phyloP scores from a whole-genome alignment of 1,284 basidiomycete genomes.

The Peniophora sp. region DNA sequence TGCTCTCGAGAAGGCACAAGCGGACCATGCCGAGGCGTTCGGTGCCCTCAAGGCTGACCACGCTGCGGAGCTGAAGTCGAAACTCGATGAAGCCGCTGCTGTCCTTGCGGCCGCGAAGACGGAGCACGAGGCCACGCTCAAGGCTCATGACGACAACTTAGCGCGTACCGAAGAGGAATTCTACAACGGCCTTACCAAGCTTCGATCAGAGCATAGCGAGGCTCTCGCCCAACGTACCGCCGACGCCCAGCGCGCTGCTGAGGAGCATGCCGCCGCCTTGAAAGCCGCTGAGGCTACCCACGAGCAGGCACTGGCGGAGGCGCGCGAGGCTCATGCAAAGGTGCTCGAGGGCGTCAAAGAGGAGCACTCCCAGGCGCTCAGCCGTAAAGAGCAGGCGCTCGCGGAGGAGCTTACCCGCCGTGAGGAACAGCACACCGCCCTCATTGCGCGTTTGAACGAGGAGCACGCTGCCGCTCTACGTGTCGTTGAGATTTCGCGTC shows the following conservation, averaged over 20 bases:
- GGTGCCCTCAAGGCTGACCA: conserved; percentile 40
- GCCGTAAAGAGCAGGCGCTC: too few species aligned
- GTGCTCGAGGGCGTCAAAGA: too few species aligned
- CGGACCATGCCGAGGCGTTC: conserved; percentile 45
- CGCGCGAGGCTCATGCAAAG: too few species aligned
- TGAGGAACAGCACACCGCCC: conserved; percentile 47
- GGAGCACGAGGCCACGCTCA: conserved; percentile 47
- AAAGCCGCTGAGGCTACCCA: too few species aligned
- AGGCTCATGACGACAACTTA: conserved; percentile 41
- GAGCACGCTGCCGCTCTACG: conserved; percentile 64
- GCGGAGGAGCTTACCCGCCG: conserved; percentile 38
- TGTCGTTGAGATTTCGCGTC: conserved; percentile 63
- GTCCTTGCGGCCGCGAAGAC: conserved; percentile 36
- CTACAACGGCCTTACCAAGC: conserved; percentile 66
- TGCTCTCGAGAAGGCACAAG: conserved; percentile 37
- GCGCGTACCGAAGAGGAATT: conserved; percentile 71
- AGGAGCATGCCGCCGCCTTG: too few species aligned
- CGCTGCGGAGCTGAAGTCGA: conserved; percentile 32
- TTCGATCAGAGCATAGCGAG: conserved; percentile 60
- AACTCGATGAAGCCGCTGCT: conserved; percentile 36
- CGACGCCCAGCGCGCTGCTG: too few species aligned
- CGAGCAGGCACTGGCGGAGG: too few species aligned
- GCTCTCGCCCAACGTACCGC: conserved; percentile 13
- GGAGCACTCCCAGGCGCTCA: too few species aligned
- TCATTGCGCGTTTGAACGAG: conserved; percentile 57